These are phyloP conservation scores for Nicotiana paniculata DNA, from an alignment of 257 asterid species.

Conservation along the genomic window DNA sequence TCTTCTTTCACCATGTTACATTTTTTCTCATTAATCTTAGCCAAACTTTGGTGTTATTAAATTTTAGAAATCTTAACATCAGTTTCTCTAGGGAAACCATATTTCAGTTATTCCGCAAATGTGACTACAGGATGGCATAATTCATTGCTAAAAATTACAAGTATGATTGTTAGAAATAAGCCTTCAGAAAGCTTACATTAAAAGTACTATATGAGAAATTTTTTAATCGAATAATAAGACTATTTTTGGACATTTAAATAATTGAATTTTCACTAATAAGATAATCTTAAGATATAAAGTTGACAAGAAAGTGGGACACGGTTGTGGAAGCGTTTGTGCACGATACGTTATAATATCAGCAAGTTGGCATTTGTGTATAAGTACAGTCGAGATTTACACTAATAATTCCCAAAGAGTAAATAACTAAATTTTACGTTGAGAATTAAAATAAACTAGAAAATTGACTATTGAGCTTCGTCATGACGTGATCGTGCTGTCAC, in stretches of 20 bases:
- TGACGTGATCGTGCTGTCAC: background rate
- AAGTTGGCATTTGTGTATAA: background rate
- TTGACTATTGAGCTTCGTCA: background rate
- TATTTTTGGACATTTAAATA: background rate
- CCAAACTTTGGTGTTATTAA: background rate
- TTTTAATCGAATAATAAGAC: background rate
- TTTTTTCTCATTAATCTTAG: too few relatives aligned
- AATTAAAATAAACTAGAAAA: background rate
- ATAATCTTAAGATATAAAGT: background rate
- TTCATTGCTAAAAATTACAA: background rate
- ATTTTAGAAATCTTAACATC: background rate
- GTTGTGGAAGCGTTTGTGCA: background rate
- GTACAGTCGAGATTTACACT: background rate
- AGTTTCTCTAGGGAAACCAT: background rate
- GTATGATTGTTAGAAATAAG: background rate
- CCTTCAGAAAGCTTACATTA: background rate
- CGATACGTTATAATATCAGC: background rate
- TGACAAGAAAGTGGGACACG: background rate
- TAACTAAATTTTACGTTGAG: background rate
- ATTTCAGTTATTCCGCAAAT: background rate
- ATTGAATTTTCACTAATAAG: background rate
- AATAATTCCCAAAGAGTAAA: background rate
- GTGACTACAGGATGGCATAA: background rate
- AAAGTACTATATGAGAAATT: background rate
- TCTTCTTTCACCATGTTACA: too few relatives aligned